Base-by-base conservation (phyloP, 129 eudicot genomes). In the Pseudognaphalium luteoalbum region DNA sequence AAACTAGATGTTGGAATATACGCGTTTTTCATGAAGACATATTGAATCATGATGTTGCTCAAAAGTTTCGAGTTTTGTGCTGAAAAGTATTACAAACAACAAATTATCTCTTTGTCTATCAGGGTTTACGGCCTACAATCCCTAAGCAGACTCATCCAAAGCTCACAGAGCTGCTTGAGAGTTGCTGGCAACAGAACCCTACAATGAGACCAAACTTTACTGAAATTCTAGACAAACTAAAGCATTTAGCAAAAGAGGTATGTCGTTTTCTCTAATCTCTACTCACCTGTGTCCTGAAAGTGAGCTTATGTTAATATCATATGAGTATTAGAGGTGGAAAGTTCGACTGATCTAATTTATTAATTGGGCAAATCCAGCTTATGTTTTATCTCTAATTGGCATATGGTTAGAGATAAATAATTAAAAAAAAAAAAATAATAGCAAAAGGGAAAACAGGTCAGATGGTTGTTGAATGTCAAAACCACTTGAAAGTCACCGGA, bases 181-280 rank as follows among this genome's bases (percentile, higher is more conserved):
- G 85, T 39, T 88, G 90, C 83, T 88, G 93, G 93, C 90, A 86
- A 77, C 90, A 86, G 73, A 78, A 88, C 66, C 90, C 93, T 4
- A 35, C 82, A 39, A 66, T 66, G 61, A 86, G 93, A 74, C 93
- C 93, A n/a, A 79, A 88, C 69, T 88, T 88, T 71, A 76, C 90
- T 5, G 78, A 81, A 67, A 88, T 88, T 79, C 42, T 84, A 74
- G 88, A 82, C 62, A 86, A 72, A 19, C 80, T 88, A 4, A 71
- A 82, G 82, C 81, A 77, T 58, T 65, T 88, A 76, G 80, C 83
- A 11, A 86, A 86, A 82, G 93, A 88, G 93, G 93, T 88, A 77
- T 19, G 63, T 2, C 12, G 17, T 41, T 41, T 2, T 41, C 47
- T 41, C 47, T 41, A 12, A 12, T 12, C 10, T 41, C 14, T 41